Evolutionary conservation across 306 rosid species (phyloP), one percentile per base, ranked within the genome.

Genomic region (Cicer judaicum): DNA sequence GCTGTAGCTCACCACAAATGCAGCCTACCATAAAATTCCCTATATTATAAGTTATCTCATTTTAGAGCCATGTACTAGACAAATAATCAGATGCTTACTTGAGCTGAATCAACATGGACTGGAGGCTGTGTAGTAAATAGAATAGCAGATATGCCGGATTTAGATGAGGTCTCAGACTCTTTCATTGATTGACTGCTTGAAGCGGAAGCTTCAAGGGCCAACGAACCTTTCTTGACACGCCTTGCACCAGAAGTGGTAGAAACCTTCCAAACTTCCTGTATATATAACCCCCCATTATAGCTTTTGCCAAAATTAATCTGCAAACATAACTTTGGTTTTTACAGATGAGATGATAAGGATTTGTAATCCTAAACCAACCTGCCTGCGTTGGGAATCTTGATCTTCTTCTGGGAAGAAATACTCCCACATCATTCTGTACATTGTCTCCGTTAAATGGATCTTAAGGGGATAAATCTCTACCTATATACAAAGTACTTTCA

Each of bases 391-490:
- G 55, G 99, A 95, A 83, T 92, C 99, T 79, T 95, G 98, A 77
- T 89, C 99, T 86, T 95, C 98, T 85, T 95, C 99, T 36, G 92
- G 96, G 83, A 90, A 92, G 82, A 95, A 87, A 86, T 95, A 95
- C 57, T 79, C 97, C 98, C 99, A 95, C 98, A 95, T 92, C 98
- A 90, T 89, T 82, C 92, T 80, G 88, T 92, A 95, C 98, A 95
- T 95, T 7, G 89, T 83, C 89, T 95, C 99, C 0, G 99, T 95
- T 79, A 95, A 88, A 85, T 95, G 99, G 78, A 95, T 95, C 92
- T 87, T 95, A 56, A 95, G 99, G 54, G 98, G 99, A 79, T 89
- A 90, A 81, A 95, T 90, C 48, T 90, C 98, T 19, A 95, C 98
- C 93, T 92, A 57, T 41, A 83, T 76, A 65, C 36, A 53, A 71